phyloP scores from a whole-genome alignment of 2,329 filamentous ascomycete species.

The Diaporthe sp. region DNA sequence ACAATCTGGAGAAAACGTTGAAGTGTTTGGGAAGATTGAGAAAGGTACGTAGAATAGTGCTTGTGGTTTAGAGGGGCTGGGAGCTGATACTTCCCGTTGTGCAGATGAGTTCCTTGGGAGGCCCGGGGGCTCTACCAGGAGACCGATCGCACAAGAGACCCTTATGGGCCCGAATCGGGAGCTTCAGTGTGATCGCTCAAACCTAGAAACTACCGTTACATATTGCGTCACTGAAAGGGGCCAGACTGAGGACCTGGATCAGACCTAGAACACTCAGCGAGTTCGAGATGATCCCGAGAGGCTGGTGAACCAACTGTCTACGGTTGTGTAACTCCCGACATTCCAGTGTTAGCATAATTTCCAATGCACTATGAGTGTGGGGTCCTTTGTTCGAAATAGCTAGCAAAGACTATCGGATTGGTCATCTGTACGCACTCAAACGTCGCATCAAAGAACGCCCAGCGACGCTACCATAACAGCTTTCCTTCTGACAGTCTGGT shows the following conservation, averaged over 20 bases:
- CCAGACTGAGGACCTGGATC: neutral
- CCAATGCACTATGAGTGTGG: neutral
- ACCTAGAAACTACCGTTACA: neutral
- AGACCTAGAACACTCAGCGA: neutral
- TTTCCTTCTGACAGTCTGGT: neutral
- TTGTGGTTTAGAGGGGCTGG: neutral
- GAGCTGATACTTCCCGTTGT: neutral
- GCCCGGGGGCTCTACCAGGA: neutral
- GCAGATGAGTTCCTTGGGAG: neutral
- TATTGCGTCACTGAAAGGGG: neutral
- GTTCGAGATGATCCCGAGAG: neutral
- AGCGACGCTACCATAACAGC: constrained; percentile 1
- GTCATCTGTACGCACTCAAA: neutral
- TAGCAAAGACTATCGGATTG: neutral
- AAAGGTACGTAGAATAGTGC: neutral
- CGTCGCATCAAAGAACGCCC: neutral
- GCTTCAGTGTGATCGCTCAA: neutral
- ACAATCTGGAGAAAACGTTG: neutral
- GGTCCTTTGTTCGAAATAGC: neutral
- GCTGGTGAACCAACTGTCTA: neutral
- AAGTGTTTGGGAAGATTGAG: neutral
- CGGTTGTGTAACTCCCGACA: neutral
- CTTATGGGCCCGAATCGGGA: neutral
- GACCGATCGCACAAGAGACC: too few relatives aligned
- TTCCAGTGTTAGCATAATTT: neutral